Conservation (phyloP, 2,329 filamentous ascomycete genomes). For the Botryosphaeria agaves region DNA sequence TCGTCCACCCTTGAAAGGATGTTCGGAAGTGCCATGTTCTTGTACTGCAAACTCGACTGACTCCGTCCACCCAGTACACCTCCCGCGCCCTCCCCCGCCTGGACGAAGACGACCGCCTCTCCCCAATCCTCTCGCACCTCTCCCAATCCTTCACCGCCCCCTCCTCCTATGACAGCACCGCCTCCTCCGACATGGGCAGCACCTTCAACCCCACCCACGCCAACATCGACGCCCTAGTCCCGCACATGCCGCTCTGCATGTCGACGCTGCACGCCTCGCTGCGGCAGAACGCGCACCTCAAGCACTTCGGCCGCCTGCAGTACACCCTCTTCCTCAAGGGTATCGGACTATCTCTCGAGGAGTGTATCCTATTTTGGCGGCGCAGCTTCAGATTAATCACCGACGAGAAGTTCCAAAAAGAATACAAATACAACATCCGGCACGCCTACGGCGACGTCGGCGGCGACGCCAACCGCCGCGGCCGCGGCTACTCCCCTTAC, state of each 20-base stretch:
- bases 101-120: conserved; percentile 87
- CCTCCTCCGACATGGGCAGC: conserved; percentile 32
- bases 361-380: conserved; percentile 85
- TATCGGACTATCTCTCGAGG: conserved; percentile 79
- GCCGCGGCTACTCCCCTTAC: conserved; percentile 76
- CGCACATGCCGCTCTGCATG: conserved; percentile 90
- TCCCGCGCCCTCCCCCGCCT: conserved; percentile 80
- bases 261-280: conserved; percentile 73
- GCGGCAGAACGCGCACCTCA: conserved; percentile 75
- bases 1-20: no score
- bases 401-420: conserved; percentile 92
- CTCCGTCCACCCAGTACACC: conserved; percentile 47
- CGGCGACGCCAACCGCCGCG: conserved; percentile 72
- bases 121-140: conserved; percentile 61
- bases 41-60: no score
- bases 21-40: no score
- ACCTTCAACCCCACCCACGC: conserved; percentile 61
- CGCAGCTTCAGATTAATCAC: conserved; percentile 69
- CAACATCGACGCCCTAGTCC: conserved; percentile 62
- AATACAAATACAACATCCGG: conserved; percentile 94
- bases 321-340: conserved; percentile 96
- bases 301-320: conserved; percentile 83
- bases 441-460: conserved; percentile 91
- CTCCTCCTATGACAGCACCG: conserved; percentile 53
- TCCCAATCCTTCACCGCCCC: conserved; percentile 92